Evolutionary conservation across 495 filamentous ascomycete species (phyloP).

Genomic region (Sabuloglossum arenarium): DNA sequence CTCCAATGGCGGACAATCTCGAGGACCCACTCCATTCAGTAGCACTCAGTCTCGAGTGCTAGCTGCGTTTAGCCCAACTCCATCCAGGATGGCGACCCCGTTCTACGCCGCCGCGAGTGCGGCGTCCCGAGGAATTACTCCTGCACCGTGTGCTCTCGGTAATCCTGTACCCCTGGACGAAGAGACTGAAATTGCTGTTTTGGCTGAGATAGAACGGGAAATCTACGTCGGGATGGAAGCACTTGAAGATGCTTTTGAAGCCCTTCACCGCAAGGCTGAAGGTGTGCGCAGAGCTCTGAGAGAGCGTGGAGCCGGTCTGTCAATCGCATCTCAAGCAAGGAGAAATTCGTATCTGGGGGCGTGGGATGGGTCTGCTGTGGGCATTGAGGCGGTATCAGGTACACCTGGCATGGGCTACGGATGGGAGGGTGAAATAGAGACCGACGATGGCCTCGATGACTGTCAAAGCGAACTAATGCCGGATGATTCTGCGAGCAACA

Average conservation of each 20-base stretch:
- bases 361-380: not conserved
- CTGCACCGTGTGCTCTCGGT: conserved; percentile 16
- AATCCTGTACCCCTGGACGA: conserved; percentile 75
- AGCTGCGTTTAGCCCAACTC: not conserved
- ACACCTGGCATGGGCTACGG: conserved; percentile 29
- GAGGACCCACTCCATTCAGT: conserved; percentile 2
- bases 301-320: conserved; percentile 57
- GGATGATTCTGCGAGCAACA: conserved; percentile 65
- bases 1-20: conserved; percentile 3
- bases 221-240: conserved; percentile 88
- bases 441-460: conserved; percentile 37
- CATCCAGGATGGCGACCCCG: conserved; percentile 13
- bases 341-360: conserved; percentile 24
- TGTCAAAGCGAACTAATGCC: conserved; percentile 38
- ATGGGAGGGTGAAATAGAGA: conserved; percentile 35
- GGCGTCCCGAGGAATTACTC: conserved; percentile 1
- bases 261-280: conserved; percentile 69
- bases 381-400: conserved; percentile 30
- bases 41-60: not conserved
- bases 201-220: conserved; percentile 82
- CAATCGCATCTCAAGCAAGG: conserved; percentile 54
- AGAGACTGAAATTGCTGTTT: conserved; percentile 73
- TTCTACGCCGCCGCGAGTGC: conserved; percentile 10
- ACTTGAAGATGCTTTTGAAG: conserved; percentile 88
- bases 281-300: conserved; percentile 56